A percentile compares a stretch with the other conserved stretches of the same genome.
Evolutionary conservation across 2,329 filamentous ascomycete species (phyloP).

Genomic region (Ophiostoma tasmaniense): DNA sequence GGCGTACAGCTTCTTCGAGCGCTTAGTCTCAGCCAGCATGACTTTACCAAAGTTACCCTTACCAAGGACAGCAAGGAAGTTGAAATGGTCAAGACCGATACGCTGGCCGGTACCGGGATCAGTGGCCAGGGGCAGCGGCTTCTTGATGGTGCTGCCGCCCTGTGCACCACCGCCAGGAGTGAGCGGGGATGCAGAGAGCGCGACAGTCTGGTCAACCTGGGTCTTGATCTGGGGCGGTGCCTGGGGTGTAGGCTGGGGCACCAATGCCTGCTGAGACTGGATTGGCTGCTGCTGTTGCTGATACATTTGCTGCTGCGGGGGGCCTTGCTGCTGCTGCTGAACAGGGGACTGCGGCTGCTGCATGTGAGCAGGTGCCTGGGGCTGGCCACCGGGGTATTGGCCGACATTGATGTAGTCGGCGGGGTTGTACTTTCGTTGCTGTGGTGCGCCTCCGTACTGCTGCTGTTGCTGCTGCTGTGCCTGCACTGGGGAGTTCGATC

Average conservation of each 20-base stretch:
- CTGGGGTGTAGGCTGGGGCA: slow-evolving; percentile 24
- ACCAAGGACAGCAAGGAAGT: slow-evolving; percentile 93
- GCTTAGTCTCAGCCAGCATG: slow-evolving; percentile 97
- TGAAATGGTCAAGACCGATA: slow-evolving; percentile 96
- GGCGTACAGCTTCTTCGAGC: slow-evolving; percentile 81
- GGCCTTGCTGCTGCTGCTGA: slow-evolving; percentile 19
- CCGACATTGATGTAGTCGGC: slow-evolving; percentile 62
- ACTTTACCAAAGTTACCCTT: slow-evolving; percentile 99
- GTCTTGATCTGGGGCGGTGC: slow-evolving; percentile 30
- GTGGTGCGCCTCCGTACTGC: slow-evolving; percentile 33
- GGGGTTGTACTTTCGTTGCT: slow-evolving; percentile 67
- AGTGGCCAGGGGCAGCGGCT: slow-evolving; percentile 62
- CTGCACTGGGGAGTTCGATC: background rate
- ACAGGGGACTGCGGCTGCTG: slow-evolving; percentile 18
- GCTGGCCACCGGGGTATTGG: slow-evolving; percentile 36
- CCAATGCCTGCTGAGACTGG: slow-evolving; percentile 22
- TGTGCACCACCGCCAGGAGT: slow-evolving; percentile 27
- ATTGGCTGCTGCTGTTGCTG: slow-evolving; percentile 25
- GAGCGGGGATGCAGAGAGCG: slow-evolving; percentile 28
- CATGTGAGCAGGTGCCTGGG: slow-evolving; percentile 27
- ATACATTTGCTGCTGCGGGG: slow-evolving; percentile 19
- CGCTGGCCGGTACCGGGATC: slow-evolving; percentile 67
- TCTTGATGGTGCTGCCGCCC: slow-evolving; percentile 30
- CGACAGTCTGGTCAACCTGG: slow-evolving; percentile 29
- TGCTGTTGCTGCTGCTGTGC: slow-evolving; percentile 9